These are phyloP conservation scores for Geosmithia morbida DNA, from an alignment of 2,329 filamentous ascomycete species.

Conservation along the genomic window DNA sequence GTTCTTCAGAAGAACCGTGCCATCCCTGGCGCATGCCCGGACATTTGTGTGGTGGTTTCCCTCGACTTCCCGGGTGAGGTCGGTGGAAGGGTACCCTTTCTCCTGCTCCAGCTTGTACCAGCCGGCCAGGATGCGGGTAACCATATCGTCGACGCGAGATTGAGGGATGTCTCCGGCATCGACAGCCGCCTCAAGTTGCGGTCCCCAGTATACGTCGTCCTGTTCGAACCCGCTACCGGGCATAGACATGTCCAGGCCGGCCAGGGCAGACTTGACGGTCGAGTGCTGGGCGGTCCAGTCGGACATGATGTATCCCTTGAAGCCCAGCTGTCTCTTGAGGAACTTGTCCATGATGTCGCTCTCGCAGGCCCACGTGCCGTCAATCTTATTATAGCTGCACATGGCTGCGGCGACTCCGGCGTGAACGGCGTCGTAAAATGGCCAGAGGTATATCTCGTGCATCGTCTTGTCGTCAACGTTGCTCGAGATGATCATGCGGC, in stretches of 20 bases:
- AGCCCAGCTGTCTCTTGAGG: constrained; percentile 60
- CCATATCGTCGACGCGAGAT: constrained; percentile 53
- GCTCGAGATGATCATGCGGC: constrained; percentile 36
- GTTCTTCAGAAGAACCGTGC: constrained; percentile 56
- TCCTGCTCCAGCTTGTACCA: constrained; percentile 46
- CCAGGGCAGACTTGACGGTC: constrained; percentile 48
- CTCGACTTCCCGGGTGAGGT: constrained; percentile 38
- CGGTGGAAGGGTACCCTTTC: constrained; percentile 31
- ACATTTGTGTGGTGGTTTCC: constrained; percentile 50
- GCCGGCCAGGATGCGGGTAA: constrained; percentile 44
- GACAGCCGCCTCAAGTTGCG: constrained; percentile 35
- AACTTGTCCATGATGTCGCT: constrained; percentile 48
- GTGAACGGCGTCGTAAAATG: constrained; percentile 54
- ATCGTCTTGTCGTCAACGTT: constrained; percentile 47
- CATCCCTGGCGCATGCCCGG: constrained; percentile 35
- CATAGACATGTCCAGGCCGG: constrained; percentile 73
- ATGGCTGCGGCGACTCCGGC: constrained; percentile 53
- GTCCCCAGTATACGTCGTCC: constrained; percentile 38
- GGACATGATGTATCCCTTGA: constrained; percentile 42
- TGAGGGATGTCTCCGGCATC: constrained; percentile 42
- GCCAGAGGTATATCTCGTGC: constrained; percentile 55
- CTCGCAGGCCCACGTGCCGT: constrained; percentile 53
- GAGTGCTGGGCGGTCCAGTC: constrained; percentile 72
- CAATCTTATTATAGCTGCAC: constrained; percentile 62
- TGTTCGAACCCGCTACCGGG: constrained; percentile 48